Evolutionary conservation across 1,139 yeast genomes (phyloP).

Genomic region (Groenewaldozyma auringiensis): DNA sequence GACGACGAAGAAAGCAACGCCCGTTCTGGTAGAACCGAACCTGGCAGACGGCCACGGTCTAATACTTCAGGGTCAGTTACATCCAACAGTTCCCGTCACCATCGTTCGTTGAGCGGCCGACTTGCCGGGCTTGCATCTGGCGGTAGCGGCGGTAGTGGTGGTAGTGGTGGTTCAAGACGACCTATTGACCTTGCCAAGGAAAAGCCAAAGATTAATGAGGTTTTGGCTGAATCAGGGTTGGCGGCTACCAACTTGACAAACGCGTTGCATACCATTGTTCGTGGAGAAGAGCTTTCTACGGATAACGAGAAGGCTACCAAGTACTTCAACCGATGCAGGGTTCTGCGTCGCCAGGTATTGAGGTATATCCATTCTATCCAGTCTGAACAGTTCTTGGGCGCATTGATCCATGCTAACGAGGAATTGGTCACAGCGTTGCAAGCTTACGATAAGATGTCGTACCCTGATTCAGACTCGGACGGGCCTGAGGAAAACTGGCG

Average conservation of each 20-base stretch:
- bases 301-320: slow-evolving; percentile 53
- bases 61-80: slow-evolving; percentile 3
- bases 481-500: slow-evolving; percentile 30
- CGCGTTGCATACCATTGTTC: slow-evolving; percentile 48
- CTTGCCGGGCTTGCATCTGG: slow-evolving; percentile 3
- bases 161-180: slow-evolving; percentile 13
- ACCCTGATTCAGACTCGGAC: slow-evolving; percentile 42
- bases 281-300: slow-evolving; percentile 46
- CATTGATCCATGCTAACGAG: slow-evolving; percentile 82
- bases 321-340: slow-evolving; percentile 67
- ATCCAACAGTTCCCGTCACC: slow-evolving; percentile 8
- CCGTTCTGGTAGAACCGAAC: neutral
- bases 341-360: slow-evolving; percentile 66
- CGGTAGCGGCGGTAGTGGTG: slow-evolving; percentile 5
- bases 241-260: slow-evolving; percentile 68
- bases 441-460: slow-evolving; percentile 53
- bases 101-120: neutral
- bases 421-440: slow-evolving; percentile 70
- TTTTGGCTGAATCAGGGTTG: slow-evolving; percentile 71
- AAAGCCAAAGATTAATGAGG: slow-evolving; percentile 59
- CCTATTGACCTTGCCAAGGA: slow-evolving; percentile 56
- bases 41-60: slow-evolving; percentile 1
- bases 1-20: slow-evolving; percentile 12
- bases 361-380: slow-evolving; percentile 76
- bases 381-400: slow-evolving; percentile 75